A percentile compares a stretch with the other conserved stretches of the same genome.
Conservation (phyloP, 306 rosid species). For the Quercus parvula region DNA sequence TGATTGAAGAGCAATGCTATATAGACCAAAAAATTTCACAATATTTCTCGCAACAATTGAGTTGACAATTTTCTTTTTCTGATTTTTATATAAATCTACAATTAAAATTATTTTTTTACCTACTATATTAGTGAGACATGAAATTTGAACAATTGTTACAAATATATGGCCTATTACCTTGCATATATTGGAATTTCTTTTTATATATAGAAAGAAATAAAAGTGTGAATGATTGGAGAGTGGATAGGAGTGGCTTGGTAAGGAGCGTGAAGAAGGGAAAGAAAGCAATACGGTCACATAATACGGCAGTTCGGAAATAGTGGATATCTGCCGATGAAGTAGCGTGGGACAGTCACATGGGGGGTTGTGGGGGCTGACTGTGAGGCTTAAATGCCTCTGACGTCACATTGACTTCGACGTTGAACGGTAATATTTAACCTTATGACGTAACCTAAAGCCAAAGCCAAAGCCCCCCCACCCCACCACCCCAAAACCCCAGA, state of each 20-base stretch:
- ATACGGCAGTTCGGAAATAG: slow-evolving; percentile 28
- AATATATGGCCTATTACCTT: too few relatives aligned
- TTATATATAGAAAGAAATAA: not conserved
- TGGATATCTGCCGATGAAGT: slow-evolving; percentile 43
- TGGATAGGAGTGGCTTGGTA: not conserved
- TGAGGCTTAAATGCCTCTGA: slow-evolving; percentile 26
- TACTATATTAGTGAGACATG: too few relatives aligned
- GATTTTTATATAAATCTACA: too few relatives aligned
- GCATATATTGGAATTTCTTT: too few relatives aligned
- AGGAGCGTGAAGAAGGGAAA: slow-evolving; percentile 20
- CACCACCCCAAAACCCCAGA: too few relatives aligned
- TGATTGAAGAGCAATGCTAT: too few relatives aligned
- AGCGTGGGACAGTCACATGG: slow-evolving; percentile 59
- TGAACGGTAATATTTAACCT: slow-evolving; percentile 41
- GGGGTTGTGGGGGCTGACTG: not conserved
- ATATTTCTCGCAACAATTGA: too few relatives aligned
- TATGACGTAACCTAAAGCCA: slow-evolving; percentile 59
- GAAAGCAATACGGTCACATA: not conserved
- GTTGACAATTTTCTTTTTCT: too few relatives aligned
- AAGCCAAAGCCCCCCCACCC: not conserved
- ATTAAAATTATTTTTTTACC: too few relatives aligned
- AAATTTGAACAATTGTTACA: too few relatives aligned
- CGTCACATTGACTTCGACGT: slow-evolving; percentile 61
- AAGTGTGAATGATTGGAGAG: not conserved
- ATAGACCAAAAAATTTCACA: too few relatives aligned